Base-by-base conservation (phyloP, 768 basidiomycete genomes). In the Steccherinum ochraceum region DNA sequence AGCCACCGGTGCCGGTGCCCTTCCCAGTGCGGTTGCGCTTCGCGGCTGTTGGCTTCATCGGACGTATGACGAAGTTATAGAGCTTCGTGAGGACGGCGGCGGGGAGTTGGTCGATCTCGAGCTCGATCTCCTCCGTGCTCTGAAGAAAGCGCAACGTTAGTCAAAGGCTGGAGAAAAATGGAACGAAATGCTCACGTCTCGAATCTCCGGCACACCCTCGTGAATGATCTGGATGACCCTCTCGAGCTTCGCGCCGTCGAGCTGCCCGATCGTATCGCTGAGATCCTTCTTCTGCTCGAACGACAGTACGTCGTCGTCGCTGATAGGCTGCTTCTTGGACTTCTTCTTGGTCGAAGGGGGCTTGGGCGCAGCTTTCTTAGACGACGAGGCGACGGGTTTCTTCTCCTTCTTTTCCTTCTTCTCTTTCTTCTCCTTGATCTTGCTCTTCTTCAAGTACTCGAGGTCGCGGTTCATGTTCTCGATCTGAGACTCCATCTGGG, bases 251-350 rank as follows among this genome's bases (percentile, higher is more conserved):
- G 76, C 66, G 19, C 85, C 93, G 57, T 96, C 91, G 21, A 96
- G 80, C 61, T 79, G 79, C 53, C 79, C 78, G 57, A 99, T 99
- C 47, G 93, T 89, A 68, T 97, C 93, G 62, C 93, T 95, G 50
- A 99, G 73, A 64, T 97, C 93, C 69, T 96, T 93, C 85, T 99
- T 99, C 75, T 98, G 95, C 57, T 93, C 91, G 65, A 95, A 90
- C 47, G 90, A 87, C 30, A 97, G 76, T 2, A 86, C 83, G 51
- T 93, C 89, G 59, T 90, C 86, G 57, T 91, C 88, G 41, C 82
- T 66, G 35, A 75, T 59, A 12, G 64, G 73, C 65, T 86, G 87
- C 75, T 88, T 89, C 26, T 69, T 58, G 61, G 77, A 80, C 57
- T 72, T 71, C 69, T 83, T 84, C 71, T 82, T 83, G 25, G 59